Conservation (phyloP, 1,284 basidiomycete genomes). For the Mycena citricolor region DNA sequence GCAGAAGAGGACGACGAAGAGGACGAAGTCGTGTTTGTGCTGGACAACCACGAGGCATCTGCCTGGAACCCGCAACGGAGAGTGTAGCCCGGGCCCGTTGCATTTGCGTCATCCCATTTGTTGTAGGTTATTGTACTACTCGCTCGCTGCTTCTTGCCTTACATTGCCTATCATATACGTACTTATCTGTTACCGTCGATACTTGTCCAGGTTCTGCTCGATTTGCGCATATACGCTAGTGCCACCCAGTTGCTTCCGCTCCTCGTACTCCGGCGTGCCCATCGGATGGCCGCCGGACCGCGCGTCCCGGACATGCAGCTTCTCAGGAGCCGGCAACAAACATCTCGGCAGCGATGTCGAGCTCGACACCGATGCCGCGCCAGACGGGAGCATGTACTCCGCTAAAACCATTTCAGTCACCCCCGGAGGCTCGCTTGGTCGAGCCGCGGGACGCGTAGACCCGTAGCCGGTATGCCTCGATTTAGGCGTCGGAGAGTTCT, state of each 20-base stretch:
- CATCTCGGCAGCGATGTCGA: slow-evolving; percentile 17
- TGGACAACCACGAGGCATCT: slow-evolving; percentile 38
- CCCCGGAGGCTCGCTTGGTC: no score
- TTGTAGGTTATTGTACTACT: not conserved
- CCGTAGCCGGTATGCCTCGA: no score
- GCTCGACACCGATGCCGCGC: slow-evolving; percentile 4
- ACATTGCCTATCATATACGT: no score
- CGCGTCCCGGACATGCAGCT: slow-evolving; percentile 14
- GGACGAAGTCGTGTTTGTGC: slow-evolving; percentile 55
- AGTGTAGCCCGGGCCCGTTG: no score
- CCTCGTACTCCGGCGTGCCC: slow-evolving; percentile 3
- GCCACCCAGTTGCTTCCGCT: no score
- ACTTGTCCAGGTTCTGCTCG: slow-evolving; percentile 11
- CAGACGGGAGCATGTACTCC: slow-evolving; percentile 18
- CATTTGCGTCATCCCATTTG: no score
- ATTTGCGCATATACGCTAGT: slow-evolving; percentile 15
- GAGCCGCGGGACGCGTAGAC: no score
- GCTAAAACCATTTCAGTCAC: no score
- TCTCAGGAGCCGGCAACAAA: slow-evolving; percentile 18
- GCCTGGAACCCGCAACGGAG: slow-evolving; percentile 21
- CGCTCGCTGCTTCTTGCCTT: not conserved
- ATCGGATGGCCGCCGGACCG: slow-evolving; percentile 7
- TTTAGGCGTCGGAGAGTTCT: no score
- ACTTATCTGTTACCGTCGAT: slow-evolving; percentile 14
- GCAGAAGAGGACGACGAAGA: slow-evolving; percentile 44